A percentile compares a stretch with the other conserved stretches of the same genome.
Evolutionary conservation across 495 filamentous ascomycete species (phyloP).

Genomic region (Annulohypoxylon nitens): DNA sequence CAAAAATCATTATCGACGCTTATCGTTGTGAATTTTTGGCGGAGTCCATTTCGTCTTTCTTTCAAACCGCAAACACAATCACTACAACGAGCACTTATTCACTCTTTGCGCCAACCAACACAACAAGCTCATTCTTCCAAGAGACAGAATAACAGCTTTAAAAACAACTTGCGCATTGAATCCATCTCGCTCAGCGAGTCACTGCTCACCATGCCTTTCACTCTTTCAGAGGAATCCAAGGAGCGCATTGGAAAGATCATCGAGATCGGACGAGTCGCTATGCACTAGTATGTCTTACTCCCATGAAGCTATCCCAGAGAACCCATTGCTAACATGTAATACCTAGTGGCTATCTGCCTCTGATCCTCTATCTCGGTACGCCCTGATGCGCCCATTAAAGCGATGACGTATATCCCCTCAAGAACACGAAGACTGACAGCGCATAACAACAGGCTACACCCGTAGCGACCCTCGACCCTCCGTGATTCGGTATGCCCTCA

Average conservation of each 20-base stretch:
- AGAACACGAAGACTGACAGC: constrained; percentile 41
- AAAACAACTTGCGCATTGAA: neutral
- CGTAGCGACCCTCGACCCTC: constrained; percentile 91
- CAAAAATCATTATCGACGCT: neutral
- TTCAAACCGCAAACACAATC: neutral
- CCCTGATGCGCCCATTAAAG: constrained; percentile 25
- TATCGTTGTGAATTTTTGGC: constrained; percentile 28
- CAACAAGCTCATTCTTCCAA: neutral
- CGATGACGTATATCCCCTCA: constrained; percentile 5
- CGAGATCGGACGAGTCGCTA: constrained; percentile 92
- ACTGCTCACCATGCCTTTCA: constrained; percentile 70
- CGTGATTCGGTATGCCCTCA: constrained; percentile 82
- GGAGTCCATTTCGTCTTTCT: neutral
- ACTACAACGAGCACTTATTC: neutral
- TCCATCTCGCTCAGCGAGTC: constrained; percentile 10
- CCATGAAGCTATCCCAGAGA: neutral
- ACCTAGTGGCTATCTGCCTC: constrained; percentile 88
- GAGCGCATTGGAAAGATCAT: constrained; percentile 97
- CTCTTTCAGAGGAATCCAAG: constrained; percentile 98
- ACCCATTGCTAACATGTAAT: constrained; percentile 29
- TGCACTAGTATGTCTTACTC: constrained; percentile 85
- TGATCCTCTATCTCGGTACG: constrained; percentile 97
- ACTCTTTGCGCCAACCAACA: neutral
- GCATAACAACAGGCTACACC: constrained; percentile 78
- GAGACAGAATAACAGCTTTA: neutral